Conservation (phyloP, 768 basidiomycete species). For the Boletus tylopilopsis region DNA sequence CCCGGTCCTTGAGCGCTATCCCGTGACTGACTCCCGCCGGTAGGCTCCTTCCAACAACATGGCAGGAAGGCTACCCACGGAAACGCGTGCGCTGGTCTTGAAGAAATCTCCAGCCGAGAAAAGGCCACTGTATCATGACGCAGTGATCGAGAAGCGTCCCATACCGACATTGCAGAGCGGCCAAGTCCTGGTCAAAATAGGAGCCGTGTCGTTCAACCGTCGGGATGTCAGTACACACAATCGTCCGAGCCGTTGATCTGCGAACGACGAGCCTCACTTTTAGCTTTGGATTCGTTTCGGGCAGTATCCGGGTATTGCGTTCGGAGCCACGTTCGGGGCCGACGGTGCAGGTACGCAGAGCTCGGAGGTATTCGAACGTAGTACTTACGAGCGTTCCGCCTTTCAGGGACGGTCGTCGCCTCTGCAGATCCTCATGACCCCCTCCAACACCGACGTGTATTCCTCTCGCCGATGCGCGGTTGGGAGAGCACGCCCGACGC, state of each 20-base stretch:
- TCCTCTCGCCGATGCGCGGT: conserved; percentile 73
- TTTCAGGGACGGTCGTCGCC: conserved; percentile 59
- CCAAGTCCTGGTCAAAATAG: conserved; percentile 64
- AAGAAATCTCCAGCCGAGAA: conserved; percentile 37
- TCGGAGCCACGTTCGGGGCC: conserved; percentile 61
- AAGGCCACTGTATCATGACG: conserved; percentile 54
- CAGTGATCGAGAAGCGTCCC: conserved; percentile 45
- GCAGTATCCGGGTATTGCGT: conserved; percentile 57
- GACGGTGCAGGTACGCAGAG: conserved; percentile 64
- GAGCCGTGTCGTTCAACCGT: conserved; percentile 74
- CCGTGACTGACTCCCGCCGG: too few species aligned
- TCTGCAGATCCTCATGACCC: conserved; percentile 50
- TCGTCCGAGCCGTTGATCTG: too few species aligned
- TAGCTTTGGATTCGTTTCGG: conserved; percentile 76
- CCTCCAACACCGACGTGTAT: conserved; percentile 62
- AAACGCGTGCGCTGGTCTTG: conserved; percentile 48
- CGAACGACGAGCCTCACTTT: neutral
- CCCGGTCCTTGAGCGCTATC: too few species aligned
- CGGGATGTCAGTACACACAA: conserved; percentile 62
- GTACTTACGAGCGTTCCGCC: neutral
- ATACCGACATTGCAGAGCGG: conserved; percentile 50
- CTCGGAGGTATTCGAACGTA: neutral
- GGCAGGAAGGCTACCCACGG: conserved; percentile 32
- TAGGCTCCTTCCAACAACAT: neutral
- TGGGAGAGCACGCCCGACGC: conserved; percentile 64